Conservation (phyloP, 345 rosid genomes). For the Salix purpurea region DNA sequence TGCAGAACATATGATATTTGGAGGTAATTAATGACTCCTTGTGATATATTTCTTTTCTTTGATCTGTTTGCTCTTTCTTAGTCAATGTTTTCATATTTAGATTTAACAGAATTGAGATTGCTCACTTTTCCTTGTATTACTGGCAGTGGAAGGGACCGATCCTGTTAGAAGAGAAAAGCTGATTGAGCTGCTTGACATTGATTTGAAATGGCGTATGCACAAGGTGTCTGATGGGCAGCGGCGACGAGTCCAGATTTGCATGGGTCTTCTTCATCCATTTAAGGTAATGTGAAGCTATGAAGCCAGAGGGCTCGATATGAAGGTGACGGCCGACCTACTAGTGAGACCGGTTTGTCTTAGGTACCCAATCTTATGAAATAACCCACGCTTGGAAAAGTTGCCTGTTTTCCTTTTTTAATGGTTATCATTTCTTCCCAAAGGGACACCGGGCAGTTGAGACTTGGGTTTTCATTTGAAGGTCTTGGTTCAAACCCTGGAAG, state of each 20-base stretch:
- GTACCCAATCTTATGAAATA: neutral
- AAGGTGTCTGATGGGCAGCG: constrained; percentile 98
- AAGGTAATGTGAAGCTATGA: constrained; percentile 43
- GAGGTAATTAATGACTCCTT: constrained; percentile 45
- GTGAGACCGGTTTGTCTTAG: neutral
- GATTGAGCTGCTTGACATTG: constrained; percentile 91
- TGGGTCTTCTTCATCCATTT: constrained; percentile 95
- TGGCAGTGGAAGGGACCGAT: constrained; percentile 86
- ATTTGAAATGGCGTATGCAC: constrained; percentile 96
- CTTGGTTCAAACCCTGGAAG: neutral
- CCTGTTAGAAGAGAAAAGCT: constrained; percentile 76
- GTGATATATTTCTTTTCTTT: neutral
- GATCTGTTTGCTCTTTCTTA: neutral
- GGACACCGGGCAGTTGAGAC: neutral
- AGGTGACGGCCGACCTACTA: neutral
- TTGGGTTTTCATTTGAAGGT: neutral
- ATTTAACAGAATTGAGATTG: neutral
- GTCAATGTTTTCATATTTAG: neutral
- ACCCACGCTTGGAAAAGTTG: neutral
- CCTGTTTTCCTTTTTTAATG: neutral
- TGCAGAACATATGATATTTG: constrained; percentile 93
- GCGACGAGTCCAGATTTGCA: constrained; percentile 93
- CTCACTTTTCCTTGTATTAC: neutral
- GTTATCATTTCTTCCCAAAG: neutral
- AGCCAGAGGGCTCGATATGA: neutral